A percentile compares a stretch with the other conserved stretches of the same genome.
Evolutionary conservation across 2,329 filamentous ascomycete genomes (phyloP).

Genomic region (Apiospora hydei): DNA sequence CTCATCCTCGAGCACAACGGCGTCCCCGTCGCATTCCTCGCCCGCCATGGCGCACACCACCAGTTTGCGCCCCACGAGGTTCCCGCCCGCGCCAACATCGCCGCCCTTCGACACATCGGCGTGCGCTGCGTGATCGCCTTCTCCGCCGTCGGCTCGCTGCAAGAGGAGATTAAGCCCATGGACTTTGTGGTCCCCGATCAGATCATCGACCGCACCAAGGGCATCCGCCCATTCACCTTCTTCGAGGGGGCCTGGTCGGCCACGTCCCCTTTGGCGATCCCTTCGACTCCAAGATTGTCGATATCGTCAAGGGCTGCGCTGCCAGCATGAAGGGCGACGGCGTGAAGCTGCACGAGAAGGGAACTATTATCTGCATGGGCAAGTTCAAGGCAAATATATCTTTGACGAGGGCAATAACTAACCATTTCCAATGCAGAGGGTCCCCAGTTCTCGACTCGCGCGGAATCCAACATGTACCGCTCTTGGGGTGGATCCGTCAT

Average conservation of each 20-base stretch:
- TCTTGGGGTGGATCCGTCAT: constrained; percentile 93
- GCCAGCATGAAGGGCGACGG: constrained; percentile 80
- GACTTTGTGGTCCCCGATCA: constrained; percentile 98
- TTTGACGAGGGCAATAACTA: neutral
- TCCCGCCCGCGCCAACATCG: constrained; percentile 94
- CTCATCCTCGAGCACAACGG: constrained; percentile 87
- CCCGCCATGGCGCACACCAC: constrained; percentile 89
- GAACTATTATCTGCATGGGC: constrained; percentile 93
- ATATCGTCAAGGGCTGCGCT: constrained; percentile 81
- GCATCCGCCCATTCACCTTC: constrained; percentile 92
- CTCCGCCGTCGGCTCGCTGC: constrained; percentile 90
- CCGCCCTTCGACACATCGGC: constrained; percentile 90
- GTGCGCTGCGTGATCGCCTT: constrained; percentile 94
- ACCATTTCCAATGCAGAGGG: constrained; percentile 68
- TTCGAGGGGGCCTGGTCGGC: constrained; percentile 92
- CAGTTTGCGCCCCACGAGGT: constrained; percentile 93
- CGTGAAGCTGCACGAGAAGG: constrained; percentile 82
- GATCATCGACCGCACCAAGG: constrained; percentile 97
- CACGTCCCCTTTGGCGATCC: constrained; percentile 97
- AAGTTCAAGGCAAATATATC: constrained; percentile 41
- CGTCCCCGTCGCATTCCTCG: constrained; percentile 87
- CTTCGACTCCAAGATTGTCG: constrained; percentile 81
- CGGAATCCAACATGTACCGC: constrained; percentile 95
- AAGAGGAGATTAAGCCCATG: constrained; percentile 91
- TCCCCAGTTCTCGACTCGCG: constrained; percentile 96